These are phyloP conservation scores for Geotrichum carabidarum DNA, from an alignment of 1,139 yeast genomes.

Conservation along the genomic window DNA sequence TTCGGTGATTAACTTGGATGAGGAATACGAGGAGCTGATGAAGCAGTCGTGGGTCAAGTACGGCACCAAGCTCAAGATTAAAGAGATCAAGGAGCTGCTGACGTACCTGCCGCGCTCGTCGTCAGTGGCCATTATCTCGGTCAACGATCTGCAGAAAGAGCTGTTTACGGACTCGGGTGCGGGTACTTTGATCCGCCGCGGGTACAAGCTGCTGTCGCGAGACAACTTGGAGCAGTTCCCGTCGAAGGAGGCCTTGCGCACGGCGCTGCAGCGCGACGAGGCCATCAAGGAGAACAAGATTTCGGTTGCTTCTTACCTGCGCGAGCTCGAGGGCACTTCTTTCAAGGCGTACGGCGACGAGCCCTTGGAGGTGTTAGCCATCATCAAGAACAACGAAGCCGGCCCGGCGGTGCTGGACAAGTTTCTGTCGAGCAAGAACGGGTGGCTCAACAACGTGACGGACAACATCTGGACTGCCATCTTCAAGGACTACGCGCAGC, in stretches of 20 bases:
- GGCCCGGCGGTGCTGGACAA: slow-evolving; percentile 74
- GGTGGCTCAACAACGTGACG: slow-evolving; percentile 96
- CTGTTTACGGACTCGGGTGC: slow-evolving; percentile 98
- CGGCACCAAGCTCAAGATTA: slow-evolving; percentile 94
- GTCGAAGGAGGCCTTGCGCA: slow-evolving; percentile 68
- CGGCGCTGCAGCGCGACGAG: slow-evolving; percentile 65
- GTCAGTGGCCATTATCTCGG: slow-evolving; percentile 94
- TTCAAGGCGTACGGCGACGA: slow-evolving; percentile 92
- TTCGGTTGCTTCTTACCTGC: slow-evolving; percentile 78
- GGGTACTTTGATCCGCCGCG: slow-evolving; percentile 96
- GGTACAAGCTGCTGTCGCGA: slow-evolving; percentile 77
- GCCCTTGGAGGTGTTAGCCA: slow-evolving; percentile 89
- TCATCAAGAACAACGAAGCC: slow-evolving; percentile 49
- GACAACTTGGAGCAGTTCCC: slow-evolving; percentile 60
- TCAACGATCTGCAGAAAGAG: slow-evolving; percentile 91
- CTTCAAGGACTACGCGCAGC: slow-evolving; percentile 61
- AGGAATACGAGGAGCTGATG: slow-evolving; percentile 86
- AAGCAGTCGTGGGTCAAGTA: slow-evolving; percentile 97
- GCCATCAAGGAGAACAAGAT: slow-evolving; percentile 44
- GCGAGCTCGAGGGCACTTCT: slow-evolving; percentile 53
- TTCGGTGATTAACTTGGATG: slow-evolving; percentile 86
- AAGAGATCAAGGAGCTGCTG: slow-evolving; percentile 89
- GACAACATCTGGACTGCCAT: slow-evolving; percentile 87
- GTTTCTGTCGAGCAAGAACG: slow-evolving; percentile 79
- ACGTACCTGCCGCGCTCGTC: slow-evolving; percentile 94